Conservation (phyloP, 371 early-diverging fungal genomes). For the Rhizopus stolonifer region DNA sequence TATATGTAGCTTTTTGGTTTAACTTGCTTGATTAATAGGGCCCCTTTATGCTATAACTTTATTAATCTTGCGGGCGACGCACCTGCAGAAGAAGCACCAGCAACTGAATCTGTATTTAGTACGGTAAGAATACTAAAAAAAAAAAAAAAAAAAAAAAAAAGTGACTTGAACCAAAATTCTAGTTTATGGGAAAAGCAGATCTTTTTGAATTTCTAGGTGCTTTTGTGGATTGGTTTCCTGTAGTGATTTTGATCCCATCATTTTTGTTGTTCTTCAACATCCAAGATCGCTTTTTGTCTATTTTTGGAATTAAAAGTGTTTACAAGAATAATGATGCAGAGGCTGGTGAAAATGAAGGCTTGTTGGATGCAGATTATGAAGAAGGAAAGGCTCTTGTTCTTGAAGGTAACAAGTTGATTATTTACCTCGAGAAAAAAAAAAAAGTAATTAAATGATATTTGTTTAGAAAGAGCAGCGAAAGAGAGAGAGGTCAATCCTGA, state of each 20-base stretch:
- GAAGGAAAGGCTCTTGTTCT: slow-evolving; percentile 47
- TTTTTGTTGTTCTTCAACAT: slow-evolving; percentile 75
- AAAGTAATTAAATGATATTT: not conserved
- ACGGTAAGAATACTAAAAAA: slow-evolving; percentile 21
- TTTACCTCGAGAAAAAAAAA: not conserved
- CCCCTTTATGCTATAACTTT: slow-evolving; percentile 94
- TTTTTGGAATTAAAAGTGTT: slow-evolving; percentile 62
- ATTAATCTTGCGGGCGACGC: slow-evolving; percentile 61
- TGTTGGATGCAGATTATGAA: slow-evolving; percentile 40
- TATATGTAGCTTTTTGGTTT: not conserved
- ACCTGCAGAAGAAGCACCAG: slow-evolving; percentile 31
- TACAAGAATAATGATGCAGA: slow-evolving; percentile 58
- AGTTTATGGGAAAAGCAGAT: slow-evolving; percentile 86
- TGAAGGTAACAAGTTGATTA: slow-evolving; percentile 39
- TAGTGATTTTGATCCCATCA: slow-evolving; percentile 78
- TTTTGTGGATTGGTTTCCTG: slow-evolving; percentile 87
- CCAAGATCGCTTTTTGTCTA: slow-evolving; percentile 72
- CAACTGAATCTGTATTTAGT: slow-evolving; percentile 46
- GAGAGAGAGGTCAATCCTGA: slow-evolving; percentile 35
- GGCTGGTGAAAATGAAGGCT: slow-evolving; percentile 21
- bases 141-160: not conserved
- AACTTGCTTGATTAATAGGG: slow-evolving; percentile 38
- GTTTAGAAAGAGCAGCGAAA: slow-evolving; percentile 28
- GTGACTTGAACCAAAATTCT: not conserved
- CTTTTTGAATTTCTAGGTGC: slow-evolving; percentile 88